A percentile compares a stretch with the other conserved stretches of the same genome.
Evolutionary conservation across 176 grass and related monocot genomes (phyloP).

Genomic region (Oryza meridionalis): DNA sequence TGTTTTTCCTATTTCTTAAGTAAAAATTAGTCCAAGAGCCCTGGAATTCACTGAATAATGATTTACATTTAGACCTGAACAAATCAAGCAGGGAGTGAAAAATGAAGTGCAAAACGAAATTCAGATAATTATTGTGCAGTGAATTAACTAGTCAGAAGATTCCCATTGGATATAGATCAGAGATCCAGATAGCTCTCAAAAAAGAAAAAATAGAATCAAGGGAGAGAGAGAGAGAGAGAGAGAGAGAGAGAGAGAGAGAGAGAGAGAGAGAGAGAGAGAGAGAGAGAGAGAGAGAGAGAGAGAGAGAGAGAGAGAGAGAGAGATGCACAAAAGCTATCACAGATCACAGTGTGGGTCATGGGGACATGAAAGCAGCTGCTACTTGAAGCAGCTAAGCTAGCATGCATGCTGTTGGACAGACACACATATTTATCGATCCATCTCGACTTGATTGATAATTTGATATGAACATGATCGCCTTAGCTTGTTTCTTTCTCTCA

Average conservation of each 20-base stretch:
- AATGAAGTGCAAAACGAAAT: not conserved
- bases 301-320: not conserved
- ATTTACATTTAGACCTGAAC: not conserved
- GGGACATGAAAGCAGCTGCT: not conserved
- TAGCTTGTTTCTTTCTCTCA: not conserved
- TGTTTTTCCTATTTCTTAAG: not conserved
- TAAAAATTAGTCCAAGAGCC: not conserved
- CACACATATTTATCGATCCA: not conserved
- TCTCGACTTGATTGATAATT: not conserved
- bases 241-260: not conserved
- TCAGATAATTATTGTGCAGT: not conserved
- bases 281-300: not conserved
- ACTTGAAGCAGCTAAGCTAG: not conserved
- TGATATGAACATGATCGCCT: not conserved
- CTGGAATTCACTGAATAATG: not conserved
- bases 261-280: not conserved
- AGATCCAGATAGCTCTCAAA: constrained; percentile 19
- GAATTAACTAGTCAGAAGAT: not conserved
- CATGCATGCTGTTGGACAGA: not conserved
- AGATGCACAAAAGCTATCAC: not conserved
- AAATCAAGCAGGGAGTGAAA: not conserved
- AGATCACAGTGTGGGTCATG: not conserved
- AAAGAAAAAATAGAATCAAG: not conserved
- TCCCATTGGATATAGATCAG: not conserved
- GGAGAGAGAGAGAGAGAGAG: not conserved